Evolutionary conservation across 2,329 filamentous ascomycete species (phyloP).

Genomic region (Exophiala bonariae): DNA sequence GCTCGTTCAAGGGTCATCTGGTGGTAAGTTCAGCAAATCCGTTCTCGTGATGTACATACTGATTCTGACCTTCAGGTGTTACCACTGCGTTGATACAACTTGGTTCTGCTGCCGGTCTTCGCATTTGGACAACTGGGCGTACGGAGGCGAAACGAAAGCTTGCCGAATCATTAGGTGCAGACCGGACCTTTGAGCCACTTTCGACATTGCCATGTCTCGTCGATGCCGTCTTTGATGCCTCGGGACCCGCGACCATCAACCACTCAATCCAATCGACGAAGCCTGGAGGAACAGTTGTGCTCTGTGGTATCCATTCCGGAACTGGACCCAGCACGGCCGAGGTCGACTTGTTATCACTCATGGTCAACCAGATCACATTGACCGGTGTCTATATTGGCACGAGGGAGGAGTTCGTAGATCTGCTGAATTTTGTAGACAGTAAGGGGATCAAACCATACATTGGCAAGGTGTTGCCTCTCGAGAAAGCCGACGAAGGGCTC

Average conservation of each 20-base stretch:
- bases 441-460: slow-evolving; percentile 19
- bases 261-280: slow-evolving; percentile 16
- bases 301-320: slow-evolving; percentile 20
- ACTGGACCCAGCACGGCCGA: slow-evolving; percentile 5
- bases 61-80: slow-evolving; percentile 9
- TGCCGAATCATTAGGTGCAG: slow-evolving; percentile 11
- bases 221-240: slow-evolving; percentile 20
- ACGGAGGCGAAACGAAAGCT: slow-evolving; percentile 15
- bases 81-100: slow-evolving; percentile 20
- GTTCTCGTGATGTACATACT: neutral
- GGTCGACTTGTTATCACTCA: slow-evolving; percentile 12
- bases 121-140: slow-evolving; percentile 19
- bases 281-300: slow-evolving; percentile 17
- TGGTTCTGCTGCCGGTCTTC: slow-evolving; percentile 17
- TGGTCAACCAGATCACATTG: slow-evolving; percentile 13
- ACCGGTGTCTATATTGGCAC: slow-evolving; percentile 19
- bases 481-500: slow-evolving; percentile 13
- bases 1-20: slow-evolving; percentile 21
- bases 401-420: slow-evolving; percentile 20
- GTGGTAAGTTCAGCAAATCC: slow-evolving; percentile 7
- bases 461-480: slow-evolving; percentile 17
- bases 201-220: slow-evolving; percentile 13
- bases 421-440: slow-evolving; percentile 14
- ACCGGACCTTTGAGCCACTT: slow-evolving; percentile 17
- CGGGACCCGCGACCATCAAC: slow-evolving; percentile 16